Base-by-base conservation (phyloP, 257 asterid genomes). In the Ocimum tenuiflorum region DNA sequence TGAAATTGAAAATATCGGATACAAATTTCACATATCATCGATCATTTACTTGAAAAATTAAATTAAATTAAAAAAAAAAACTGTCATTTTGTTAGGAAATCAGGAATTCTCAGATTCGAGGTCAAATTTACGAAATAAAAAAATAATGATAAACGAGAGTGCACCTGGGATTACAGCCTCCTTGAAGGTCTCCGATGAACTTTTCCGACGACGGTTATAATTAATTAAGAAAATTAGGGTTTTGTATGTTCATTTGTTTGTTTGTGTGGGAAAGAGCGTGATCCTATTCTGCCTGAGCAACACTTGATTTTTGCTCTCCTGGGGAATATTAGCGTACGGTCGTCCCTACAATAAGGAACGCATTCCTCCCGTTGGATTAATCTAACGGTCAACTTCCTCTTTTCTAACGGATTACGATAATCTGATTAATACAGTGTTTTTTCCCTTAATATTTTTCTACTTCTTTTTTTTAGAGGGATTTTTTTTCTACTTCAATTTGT, bases 291-390 rank as follows among this genome's bases (percentile, higher is more conserved):
- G 35, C 71, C 58, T 31, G 72, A 78, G 83, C 72, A 49, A 80
- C 83, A 72, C 76, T 59, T 65, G 87, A 84, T 80, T 69, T 69
- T 63, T 66, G 80, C 85, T 64, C 90, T 38, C 11, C 11, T 19
- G 57, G 47, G 66, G 23, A 49, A 29, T 72, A 60, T 11, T 47
- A 23, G 11, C 5, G 8, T 70, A 70, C 14, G 23, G 53, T 22
- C 47, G 78, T 20, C 73, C 60, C 71, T 53, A 68, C 74, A 13
- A 3, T 15, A 48, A 55, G 1, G 0, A 9, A 3, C 41, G 31
- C 39, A 0, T 39, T 6, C 4, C 38, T 0, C 0, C 49, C 35
- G 51, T 43, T 27, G 19, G 57, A 65, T 73, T 11, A 33, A 48
- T 66, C 53, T 39, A 6, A 27, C 60, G 66, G 60, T 56, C 59